A percentile compares a stretch with the other conserved stretches of the same genome.
phyloP scores from a whole-genome alignment of 2,329 filamentous ascomycete genomes.

The Penicillium corylophilum region DNA sequence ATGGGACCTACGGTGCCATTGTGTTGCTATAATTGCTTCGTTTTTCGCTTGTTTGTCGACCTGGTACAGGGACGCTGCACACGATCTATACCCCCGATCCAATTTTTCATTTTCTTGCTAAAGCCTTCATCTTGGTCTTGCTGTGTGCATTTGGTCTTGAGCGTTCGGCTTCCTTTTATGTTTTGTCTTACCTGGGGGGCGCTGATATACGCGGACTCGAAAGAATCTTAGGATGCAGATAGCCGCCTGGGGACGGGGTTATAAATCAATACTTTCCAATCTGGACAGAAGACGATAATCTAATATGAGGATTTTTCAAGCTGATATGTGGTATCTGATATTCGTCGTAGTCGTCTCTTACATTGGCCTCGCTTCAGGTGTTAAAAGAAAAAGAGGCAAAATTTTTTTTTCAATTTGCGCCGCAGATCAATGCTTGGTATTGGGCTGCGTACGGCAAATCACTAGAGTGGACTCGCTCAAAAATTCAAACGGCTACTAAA shows the following conservation, averaged over 20 bases:
- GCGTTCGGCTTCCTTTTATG: constrained; percentile 11
- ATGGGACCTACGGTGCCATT: constrained; percentile 13
- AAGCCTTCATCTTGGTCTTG: not conserved
- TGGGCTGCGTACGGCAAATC: not conserved
- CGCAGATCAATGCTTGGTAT: not conserved
- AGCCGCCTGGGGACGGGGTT: constrained; percentile 8
- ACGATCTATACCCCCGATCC: constrained; percentile 23
- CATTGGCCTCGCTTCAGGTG: too few species aligned
- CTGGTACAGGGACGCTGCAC: constrained; percentile 18
- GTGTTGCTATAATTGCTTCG: constrained; percentile 15
- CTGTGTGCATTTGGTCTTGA: constrained; percentile 16
- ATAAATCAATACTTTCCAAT: constrained; percentile 7
- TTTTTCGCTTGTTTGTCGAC: constrained; percentile 9
- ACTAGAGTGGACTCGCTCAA: not conserved
- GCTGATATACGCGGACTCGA: constrained; percentile 12
- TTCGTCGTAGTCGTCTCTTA: not conserved
- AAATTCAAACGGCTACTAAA: not conserved
- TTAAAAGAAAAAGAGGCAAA: too few species aligned
- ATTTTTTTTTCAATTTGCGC: too few species aligned
- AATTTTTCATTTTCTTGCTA: constrained; percentile 7
- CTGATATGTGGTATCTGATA: too few species aligned
- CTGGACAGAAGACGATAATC: constrained; percentile 15
- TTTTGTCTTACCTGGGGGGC: constrained; percentile 1
- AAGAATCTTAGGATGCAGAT: constrained; percentile 11
- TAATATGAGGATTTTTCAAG: not conserved